These are phyloP conservation scores for Xylariaceae sp. DNA, from an alignment of 2,329 filamentous ascomycete genomes.

Conservation along the genomic window DNA sequence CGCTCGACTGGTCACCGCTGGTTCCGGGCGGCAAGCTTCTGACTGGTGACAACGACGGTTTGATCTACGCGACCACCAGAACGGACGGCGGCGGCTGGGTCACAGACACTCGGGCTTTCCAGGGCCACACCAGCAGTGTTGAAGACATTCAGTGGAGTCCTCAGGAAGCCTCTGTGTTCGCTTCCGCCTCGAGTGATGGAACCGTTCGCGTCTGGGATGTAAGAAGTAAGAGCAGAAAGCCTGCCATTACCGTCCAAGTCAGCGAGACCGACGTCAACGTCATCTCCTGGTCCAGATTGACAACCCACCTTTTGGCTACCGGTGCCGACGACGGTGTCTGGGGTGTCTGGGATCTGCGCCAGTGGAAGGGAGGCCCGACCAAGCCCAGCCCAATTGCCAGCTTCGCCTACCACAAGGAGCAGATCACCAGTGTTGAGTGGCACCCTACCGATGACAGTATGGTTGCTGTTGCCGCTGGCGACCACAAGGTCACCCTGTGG, in stretches of 20 bases:
- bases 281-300: constrained; percentile 88
- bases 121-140: constrained; percentile 76
- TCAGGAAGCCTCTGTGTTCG: constrained; percentile 86
- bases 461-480: constrained; percentile 82
- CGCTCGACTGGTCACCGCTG: constrained; percentile 89
- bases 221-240: constrained; percentile 79
- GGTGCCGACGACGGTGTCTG: constrained; percentile 91
- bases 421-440: constrained; percentile 95
- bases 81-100: constrained; percentile 85
- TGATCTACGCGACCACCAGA: constrained; percentile 82
- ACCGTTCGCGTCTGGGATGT: constrained; percentile 96
- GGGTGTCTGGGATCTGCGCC: constrained; percentile 92
- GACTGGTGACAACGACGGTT: constrained; percentile 84
- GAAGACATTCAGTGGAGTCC: constrained; percentile 98
- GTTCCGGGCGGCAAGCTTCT: constrained; percentile 77
- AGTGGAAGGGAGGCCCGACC: constrained; percentile 72
- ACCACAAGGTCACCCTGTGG: constrained; percentile 94
- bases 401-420: constrained; percentile 93
- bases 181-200: constrained; percentile 88
- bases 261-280: constrained; percentile 89
- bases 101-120: constrained; percentile 77
- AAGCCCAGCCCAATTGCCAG: constrained; percentile 79
- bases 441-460: constrained; percentile 96
- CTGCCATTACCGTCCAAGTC: constrained; percentile 82
- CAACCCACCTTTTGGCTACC: constrained; percentile 81